Base-by-base conservation (phyloP, 306 rosid species). In the Cucurbita argyrosperma region DNA sequence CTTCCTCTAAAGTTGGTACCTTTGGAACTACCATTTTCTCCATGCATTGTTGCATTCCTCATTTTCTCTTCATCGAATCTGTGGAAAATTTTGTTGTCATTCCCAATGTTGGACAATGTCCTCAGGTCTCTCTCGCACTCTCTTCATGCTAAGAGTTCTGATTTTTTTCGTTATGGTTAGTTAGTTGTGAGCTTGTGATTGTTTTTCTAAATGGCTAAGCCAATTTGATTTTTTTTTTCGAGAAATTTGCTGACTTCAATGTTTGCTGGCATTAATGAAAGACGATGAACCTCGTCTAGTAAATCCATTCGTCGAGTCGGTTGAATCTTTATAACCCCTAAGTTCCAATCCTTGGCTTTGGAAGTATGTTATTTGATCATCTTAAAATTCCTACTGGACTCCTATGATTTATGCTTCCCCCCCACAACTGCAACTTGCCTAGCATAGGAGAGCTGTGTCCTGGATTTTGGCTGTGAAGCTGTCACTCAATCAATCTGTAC, bases 41-140 rank as follows among this genome's bases (percentile, higher is more conserved):
- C 5, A 1, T 13, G 18, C 16, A n/a, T 37, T 40, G 61, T 21
- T 55, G 56, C 74, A 11, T 30, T 8, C 30, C 64, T 77, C 13
- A 39, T 10, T 30, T 54, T 8, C 26, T 64, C 15, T 23, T 51
- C 74, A 89, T 90, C 71, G 89, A 86, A 75, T 82, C 94, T 71
- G 98, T 93, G 10, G 94, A 93, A 86, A 94, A 87, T 79, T 93
- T 90, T 18, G 64, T 93, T 74, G 92, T 86, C 79, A 87, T 90
- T 71, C 96, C 97, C 54, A 85, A 89, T 78, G 97, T 89, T 79
- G 97, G 98, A n/a, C 98, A 93, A 66, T 93, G 98, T 84, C 98
- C 98, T 64, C 97, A 93, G 98, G 98, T 93, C 35, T 73, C 74
- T 50, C 74, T 61, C 63, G 47, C 68, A 7, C 56, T 64, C 80